phyloP scores from a whole-genome alignment of 176 grass and related monocot genomes.

The Microstegium vimineum region DNA sequence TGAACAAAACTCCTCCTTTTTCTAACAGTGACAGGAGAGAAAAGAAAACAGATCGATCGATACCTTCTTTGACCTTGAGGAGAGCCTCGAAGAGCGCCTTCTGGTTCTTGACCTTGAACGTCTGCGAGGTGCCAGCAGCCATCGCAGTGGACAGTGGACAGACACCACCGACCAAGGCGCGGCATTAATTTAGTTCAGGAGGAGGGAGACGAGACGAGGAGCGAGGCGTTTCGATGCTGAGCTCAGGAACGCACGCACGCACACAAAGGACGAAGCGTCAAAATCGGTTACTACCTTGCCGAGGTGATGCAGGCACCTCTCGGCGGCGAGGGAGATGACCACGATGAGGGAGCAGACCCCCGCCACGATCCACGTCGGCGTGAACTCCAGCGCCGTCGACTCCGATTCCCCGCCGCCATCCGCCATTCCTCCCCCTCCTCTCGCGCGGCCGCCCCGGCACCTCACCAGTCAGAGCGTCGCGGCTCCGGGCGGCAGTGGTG shows the following conservation, averaged over 20 bases:
- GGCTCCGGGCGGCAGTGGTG: neutral
- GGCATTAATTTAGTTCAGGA: neutral
- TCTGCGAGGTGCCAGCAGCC: constrained; percentile 44
- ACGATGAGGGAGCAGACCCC: constrained; percentile 81
- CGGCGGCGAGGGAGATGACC: constrained; percentile 64
- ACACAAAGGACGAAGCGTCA: neutral
- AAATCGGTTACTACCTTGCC: constrained; percentile 62
- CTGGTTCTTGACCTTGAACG: constrained; percentile 69
- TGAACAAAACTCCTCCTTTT: neutral
- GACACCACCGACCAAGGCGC: neutral
- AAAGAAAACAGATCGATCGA: neutral
- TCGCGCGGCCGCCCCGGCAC: no score
- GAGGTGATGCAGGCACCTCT: constrained; percentile 78
- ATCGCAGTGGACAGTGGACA: neutral
- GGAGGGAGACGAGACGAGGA: neutral
- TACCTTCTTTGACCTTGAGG: constrained; percentile 98
- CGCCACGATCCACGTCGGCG: constrained; percentile 96
- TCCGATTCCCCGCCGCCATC: neutral
- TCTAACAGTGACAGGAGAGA: neutral
- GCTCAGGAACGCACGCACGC: neutral
- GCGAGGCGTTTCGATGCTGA: neutral
- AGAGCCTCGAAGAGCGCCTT: constrained; percentile 92
- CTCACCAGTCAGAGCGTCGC: neutral
- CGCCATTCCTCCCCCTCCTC: constrained; percentile 6
- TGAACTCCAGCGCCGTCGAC: constrained; percentile 61